Percentiles rank a stretch among this genome's conserved stretches.
Evolutionary conservation across 1,284 basidiomycete genomes (phyloP).

Genomic region (Ceratobasidium sp.): DNA sequence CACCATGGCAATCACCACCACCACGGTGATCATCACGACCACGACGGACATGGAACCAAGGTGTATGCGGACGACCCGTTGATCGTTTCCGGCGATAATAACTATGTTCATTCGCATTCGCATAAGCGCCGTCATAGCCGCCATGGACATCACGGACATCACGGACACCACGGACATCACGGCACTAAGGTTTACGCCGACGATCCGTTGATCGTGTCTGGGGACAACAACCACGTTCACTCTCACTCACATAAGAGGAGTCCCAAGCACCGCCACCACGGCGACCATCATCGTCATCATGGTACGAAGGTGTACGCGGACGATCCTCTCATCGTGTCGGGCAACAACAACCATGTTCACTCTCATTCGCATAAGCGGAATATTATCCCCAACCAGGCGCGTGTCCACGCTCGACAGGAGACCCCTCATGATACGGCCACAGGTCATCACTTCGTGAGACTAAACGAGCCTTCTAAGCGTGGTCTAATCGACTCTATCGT

Average conservation of each 20-base stretch:
- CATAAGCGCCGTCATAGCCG: constrained; percentile 21
- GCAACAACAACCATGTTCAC: constrained; percentile 29
- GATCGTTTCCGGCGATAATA: constrained; percentile 27
- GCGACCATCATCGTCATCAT: constrained; percentile 6
- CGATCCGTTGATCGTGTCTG: constrained; percentile 19
- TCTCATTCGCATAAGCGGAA: constrained; percentile 34
- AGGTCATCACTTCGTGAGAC: no score
- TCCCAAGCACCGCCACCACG: constrained; percentile 12
- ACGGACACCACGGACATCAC: background rate
- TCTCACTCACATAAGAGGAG: constrained; percentile 1
- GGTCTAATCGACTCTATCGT: constrained; percentile 21
- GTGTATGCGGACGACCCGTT: constrained; percentile 32
- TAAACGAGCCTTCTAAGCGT: constrained; percentile 1
- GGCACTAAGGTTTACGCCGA: constrained; percentile 30
- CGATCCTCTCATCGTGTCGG: constrained; percentile 24
- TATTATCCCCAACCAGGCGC: no score
- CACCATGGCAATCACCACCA: background rate
- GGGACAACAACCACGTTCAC: constrained; percentile 21
- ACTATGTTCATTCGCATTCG: constrained; percentile 27
- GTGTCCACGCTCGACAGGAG: no score
- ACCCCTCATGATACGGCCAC: no score
- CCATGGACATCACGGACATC: constrained; percentile 16
- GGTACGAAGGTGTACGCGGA: constrained; percentile 27
- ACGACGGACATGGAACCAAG: constrained; percentile 27
- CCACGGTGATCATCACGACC: constrained; percentile 2